Evolutionary conservation across 345 rosid genomes (phyloP).

Genomic region (Erysimum cheiranthoides): DNA sequence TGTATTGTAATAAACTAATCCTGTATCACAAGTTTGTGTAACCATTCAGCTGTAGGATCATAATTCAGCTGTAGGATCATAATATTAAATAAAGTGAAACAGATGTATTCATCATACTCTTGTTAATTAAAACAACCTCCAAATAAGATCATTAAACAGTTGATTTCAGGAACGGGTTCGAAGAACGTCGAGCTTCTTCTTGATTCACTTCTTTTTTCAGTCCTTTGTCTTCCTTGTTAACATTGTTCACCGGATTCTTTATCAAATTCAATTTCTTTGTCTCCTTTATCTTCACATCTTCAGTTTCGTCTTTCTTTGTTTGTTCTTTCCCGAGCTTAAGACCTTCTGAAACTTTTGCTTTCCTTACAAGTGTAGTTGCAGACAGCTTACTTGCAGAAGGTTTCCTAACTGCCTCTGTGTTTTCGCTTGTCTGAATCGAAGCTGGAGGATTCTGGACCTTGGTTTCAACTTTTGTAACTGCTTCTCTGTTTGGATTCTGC

Average conservation of each 20-base stretch:
- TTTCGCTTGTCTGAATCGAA: conserved; percentile 45
- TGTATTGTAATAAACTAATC: conserved; percentile 22
- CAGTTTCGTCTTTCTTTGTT: conserved; percentile 37
- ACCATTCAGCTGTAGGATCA: conserved; percentile 20
- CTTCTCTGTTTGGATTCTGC: conserved; percentile 27
- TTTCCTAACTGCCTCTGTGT: conserved; percentile 44
- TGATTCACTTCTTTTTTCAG: conserved; percentile 37
- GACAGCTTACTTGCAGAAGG: conserved; percentile 50
- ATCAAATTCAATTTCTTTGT: conserved; percentile 36
- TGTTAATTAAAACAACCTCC: background rate
- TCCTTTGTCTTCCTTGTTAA: conserved; percentile 39
- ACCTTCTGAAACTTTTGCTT: conserved; percentile 49
- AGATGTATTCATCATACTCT: conserved; percentile 10
- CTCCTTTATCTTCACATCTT: conserved; percentile 31
- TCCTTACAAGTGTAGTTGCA: conserved; percentile 57
- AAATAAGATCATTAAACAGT: conserved; percentile 45
- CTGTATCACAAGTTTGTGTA: background rate
- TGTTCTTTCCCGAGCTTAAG: conserved; percentile 47
- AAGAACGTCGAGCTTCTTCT: conserved; percentile 47
- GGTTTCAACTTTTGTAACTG: conserved; percentile 30
- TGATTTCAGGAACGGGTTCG: conserved; percentile 61
- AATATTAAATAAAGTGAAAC: conserved; percentile 25
- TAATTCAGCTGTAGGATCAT: conserved; percentile 24
- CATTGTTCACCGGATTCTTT: conserved; percentile 39
- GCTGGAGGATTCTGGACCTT: conserved; percentile 41